phyloP scores from a whole-genome alignment of 352 stramenopile genomes.

The Nothophytophthora sp. region DNA sequence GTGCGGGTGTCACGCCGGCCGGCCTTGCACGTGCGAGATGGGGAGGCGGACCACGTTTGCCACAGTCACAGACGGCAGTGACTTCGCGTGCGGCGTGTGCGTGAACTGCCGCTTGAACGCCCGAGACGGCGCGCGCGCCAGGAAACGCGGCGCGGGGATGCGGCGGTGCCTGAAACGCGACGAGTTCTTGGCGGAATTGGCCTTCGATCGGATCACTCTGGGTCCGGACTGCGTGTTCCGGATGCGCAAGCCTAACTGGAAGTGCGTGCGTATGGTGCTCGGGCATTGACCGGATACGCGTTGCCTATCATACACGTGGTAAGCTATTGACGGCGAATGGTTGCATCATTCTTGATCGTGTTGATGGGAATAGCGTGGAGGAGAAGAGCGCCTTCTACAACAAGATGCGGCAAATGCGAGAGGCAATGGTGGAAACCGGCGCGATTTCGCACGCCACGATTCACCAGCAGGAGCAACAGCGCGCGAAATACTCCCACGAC shows the following conservation, averaged over 20 bases:
- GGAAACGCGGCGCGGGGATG: conserved; percentile 9
- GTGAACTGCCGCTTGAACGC: conserved; percentile 67
- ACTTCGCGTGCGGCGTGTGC: conserved; percentile 49
- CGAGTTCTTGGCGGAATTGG: conserved; percentile 36
- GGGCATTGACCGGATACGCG: too few species aligned
- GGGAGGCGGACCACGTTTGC: background rate
- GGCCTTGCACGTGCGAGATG: conserved; percentile 69
- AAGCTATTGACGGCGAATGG: too few species aligned
- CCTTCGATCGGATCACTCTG: conserved; percentile 44
- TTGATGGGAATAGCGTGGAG: conserved; percentile 26
- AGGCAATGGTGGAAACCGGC: conserved; percentile 40
- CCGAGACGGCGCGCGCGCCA: conserved; percentile 14
- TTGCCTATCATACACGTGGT: too few species aligned
- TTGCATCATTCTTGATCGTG: background rate
- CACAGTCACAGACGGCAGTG: too few species aligned
- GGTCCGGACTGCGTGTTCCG: conserved; percentile 41
- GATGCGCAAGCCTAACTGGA: conserved; percentile 64
- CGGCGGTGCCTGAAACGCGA: conserved; percentile 55
- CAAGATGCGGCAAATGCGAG: conserved; percentile 57
- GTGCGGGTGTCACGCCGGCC: conserved; percentile 60
- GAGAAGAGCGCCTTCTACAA: conserved; percentile 57
- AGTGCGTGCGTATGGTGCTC: conserved; percentile 27
- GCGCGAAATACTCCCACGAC: conserved; percentile 55
- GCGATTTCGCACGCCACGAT: conserved; percentile 29
- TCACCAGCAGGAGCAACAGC: conserved; percentile 36